Conservation (phyloP, 257 asterid genomes). For the Fraxinus pennsylvanica region DNA sequence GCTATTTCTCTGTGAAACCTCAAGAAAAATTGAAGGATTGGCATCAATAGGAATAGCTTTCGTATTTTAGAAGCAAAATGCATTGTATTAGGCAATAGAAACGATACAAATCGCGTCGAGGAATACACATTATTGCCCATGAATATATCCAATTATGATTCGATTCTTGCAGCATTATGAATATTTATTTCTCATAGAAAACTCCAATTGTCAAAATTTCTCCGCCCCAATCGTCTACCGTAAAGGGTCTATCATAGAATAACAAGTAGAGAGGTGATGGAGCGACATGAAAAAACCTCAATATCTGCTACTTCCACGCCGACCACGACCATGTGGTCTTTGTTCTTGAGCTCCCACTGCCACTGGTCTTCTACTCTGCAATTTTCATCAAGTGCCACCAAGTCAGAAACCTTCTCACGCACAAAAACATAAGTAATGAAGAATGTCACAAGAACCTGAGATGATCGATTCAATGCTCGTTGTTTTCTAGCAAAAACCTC, state of each 20-base stretch:
- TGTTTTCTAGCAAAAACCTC: constrained; percentile 38
- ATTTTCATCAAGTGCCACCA: constrained; percentile 23
- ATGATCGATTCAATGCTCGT: constrained; percentile 21
- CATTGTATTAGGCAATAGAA: not conserved
- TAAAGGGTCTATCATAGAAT: not conserved
- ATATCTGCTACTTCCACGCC: constrained; percentile 63
- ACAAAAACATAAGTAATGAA: not conserved
- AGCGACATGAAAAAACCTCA: constrained; percentile 24
- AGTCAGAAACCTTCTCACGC: not conserved
- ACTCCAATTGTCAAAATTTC: not conserved
- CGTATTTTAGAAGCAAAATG: constrained; percentile 6
- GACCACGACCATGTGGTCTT: constrained; percentile 49
- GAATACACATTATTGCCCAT: constrained; percentile 8
- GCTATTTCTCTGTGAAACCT: too few relatives aligned
- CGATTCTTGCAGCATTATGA: not conserved
- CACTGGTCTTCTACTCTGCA: constrained; percentile 48
- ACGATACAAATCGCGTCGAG: constrained; percentile 7
- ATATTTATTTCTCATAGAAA: too few relatives aligned
- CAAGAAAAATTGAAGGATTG: not conserved
- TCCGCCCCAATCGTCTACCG: not conserved
- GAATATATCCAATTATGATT: not conserved
- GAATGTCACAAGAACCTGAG: constrained; percentile 40
- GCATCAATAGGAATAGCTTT: not conserved
- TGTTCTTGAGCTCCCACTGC: constrained; percentile 31
- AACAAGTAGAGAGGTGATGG: not conserved